Evolutionary conservation across 371 early-diverging fungal species (phyloP), one percentile per base, ranked within the genome.

Genomic region (Parasitella parasitica): DNA sequence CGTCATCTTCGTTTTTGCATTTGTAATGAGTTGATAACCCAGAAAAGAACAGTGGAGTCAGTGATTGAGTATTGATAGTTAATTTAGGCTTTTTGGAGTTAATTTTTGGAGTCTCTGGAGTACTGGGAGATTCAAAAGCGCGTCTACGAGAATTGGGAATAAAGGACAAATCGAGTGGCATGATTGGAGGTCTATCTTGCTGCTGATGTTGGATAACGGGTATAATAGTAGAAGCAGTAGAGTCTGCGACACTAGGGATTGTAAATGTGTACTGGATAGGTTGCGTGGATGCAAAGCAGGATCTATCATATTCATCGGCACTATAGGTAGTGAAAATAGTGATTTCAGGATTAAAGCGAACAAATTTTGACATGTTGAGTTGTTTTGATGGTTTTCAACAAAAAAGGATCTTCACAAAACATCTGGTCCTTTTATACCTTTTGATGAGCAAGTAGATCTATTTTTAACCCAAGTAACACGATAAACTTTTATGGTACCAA

Each of bases 221-320:
- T 22, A 39, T 11, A 27, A 43, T 37, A 28, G 38, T 53, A 32
- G 27, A 20, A 12, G 26, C 34, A 54, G 18, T 28, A 27, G 54
- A n/a, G 11, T 20, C 54, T 34, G 52, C 11, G 15, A 24, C n/a
- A n/a, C n/a, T 35, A 52, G 34, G 18, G 49, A 36, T 53, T 18
- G 49, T 12, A 37, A 69, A 59, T 3, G 65, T 46, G n/a, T 55
- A 63, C 20, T 38, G 12, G n/a, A 43, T 60, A 27, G 59, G 66
- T 8, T 51, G 27, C 0, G 22, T 28, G 16, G 50, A 60, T 5
- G 56, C 56, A 60, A 66, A 66, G 38, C 56, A 59, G 4, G 73
- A 72, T 57, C 73, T 59, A 58, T 72, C 73, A 36, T 72, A 72
- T 54, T 72, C 73, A 1, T 62, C 55, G 16, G 73, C 57, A 50